Evolutionary conservation across 768 basidiomycete genomes (phyloP).

Genomic region (Auriscalpium vulgare): DNA sequence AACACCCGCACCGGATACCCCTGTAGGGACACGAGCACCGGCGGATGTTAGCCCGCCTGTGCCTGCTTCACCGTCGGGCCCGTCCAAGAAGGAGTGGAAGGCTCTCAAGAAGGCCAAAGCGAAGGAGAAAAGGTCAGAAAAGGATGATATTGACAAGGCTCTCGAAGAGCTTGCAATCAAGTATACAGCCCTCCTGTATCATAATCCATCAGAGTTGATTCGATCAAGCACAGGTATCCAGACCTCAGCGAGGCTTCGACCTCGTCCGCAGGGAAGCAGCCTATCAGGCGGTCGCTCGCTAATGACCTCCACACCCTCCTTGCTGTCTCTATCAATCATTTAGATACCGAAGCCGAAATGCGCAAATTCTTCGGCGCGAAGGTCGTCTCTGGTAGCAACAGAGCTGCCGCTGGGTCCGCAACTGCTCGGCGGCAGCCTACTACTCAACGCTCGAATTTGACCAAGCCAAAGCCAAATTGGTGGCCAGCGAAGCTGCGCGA

Average conservation of each 20-base stretch:
- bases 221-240: conserved; percentile 35
- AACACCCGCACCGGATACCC: background rate
- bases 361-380: conserved; percentile 90
- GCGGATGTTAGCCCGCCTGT: conserved; percentile 1
- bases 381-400: conserved; percentile 64
- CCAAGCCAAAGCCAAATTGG: conserved; percentile 71
- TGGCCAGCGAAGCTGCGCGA: conserved; percentile 61
- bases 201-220: background rate
- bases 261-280: conserved; percentile 5
- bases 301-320: conserved; percentile 47
- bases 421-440: conserved; percentile 35
- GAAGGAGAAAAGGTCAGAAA: conserved; percentile 46
- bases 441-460: conserved; percentile 58
- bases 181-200: conserved; percentile 29
- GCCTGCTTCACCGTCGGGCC: conserved; percentile 3
- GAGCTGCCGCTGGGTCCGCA: conserved; percentile 24
- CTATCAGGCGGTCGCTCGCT: conserved; percentile 22
- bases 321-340: conserved; percentile 68
- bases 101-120: conserved; percentile 56
- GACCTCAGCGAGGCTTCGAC: conserved; percentile 32
- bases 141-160: conserved; percentile 78
- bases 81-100: conserved; percentile 43
- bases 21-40: background rate
- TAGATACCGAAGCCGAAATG: conserved; percentile 88
- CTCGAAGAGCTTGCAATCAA: conserved; percentile 78